Evolutionary conservation across 2,329 filamentous ascomycete genomes (phyloP).

Genomic region (Cladophialophora bantiana): DNA sequence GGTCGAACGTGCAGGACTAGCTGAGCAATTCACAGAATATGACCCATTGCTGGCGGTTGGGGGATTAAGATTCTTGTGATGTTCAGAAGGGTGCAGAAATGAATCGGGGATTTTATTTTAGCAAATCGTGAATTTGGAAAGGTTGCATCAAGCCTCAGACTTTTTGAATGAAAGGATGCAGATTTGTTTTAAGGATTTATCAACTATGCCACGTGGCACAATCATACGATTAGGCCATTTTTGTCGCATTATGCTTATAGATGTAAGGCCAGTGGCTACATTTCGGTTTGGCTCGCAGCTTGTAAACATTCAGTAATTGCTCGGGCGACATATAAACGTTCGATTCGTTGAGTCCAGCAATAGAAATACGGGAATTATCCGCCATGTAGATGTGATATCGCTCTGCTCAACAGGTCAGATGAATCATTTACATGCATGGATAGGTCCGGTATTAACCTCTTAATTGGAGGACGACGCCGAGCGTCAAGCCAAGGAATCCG

Average conservation of each 20-base stretch:
- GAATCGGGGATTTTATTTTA: too few relatives aligned
- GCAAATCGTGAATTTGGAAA: too few relatives aligned
- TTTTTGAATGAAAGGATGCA: too few relatives aligned
- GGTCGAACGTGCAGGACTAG: too few relatives aligned
- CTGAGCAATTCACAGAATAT: too few relatives aligned
- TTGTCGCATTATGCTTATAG: background rate
- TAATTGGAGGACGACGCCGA: background rate
- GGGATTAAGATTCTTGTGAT: too few relatives aligned
- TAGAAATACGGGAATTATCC: conserved; percentile 50
- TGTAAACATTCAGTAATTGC: background rate
- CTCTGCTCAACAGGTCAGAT: conserved; percentile 29
- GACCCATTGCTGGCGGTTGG: too few relatives aligned
- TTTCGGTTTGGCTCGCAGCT: background rate
- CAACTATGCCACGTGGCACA: too few relatives aligned
- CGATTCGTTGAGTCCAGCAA: conserved; percentile 49
- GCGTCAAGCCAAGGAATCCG: background rate
- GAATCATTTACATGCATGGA: background rate
- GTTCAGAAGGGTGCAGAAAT: too few relatives aligned
- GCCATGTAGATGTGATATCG: conserved; percentile 54
- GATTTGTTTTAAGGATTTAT: too few relatives aligned
- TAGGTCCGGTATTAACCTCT: background rate
- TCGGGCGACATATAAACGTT: conserved; percentile 50
- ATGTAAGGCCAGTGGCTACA: background rate
- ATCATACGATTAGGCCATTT: too few relatives aligned
- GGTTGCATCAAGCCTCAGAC: too few relatives aligned